Evolutionary conservation across 1,284 basidiomycete genomes (phyloP).

Genomic region (Leccinum solheimii): DNA sequence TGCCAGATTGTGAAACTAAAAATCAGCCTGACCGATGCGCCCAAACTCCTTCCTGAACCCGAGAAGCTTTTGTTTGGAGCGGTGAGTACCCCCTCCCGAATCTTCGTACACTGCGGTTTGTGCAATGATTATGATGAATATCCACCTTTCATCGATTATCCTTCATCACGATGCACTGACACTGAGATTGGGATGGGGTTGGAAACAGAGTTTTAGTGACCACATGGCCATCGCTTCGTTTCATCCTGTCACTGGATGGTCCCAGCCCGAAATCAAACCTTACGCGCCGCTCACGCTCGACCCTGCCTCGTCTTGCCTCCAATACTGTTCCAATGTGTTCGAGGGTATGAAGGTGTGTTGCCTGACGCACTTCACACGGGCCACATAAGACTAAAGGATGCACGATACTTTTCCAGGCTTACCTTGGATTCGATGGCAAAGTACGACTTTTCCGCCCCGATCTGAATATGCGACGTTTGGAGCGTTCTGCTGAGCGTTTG

Average conservation of each 20-base stretch:
- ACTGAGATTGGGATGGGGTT: not conserved
- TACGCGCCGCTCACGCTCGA: conserved; percentile 72
- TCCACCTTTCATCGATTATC: not conserved
- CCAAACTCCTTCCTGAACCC: conserved; percentile 39
- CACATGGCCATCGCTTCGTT: conserved; percentile 79
- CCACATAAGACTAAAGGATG: not conserved
- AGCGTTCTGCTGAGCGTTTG: conserved; percentile 57
- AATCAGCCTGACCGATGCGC: conserved; percentile 36
- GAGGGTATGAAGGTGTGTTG: conserved; percentile 81
- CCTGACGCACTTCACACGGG: not conserved
- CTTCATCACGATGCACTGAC: not conserved
- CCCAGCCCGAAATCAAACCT: conserved; percentile 77
- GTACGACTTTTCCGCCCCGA: conserved; percentile 77
- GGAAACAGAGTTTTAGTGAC: conserved; percentile 54
- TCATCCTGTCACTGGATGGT: conserved; percentile 72
- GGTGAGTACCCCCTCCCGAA: conserved; percentile 24
- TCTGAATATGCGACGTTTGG: conserved; percentile 78
- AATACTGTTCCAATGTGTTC: conserved; percentile 78
- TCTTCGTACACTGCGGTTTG: not conserved
- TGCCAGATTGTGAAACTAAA: conserved; percentile 45
- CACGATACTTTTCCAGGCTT: conserved; percentile 54
- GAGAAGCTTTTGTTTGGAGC: conserved; percentile 42
- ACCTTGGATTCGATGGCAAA: conserved; percentile 63
- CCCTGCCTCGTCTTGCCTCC: conserved; percentile 72
- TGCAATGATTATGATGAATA: too few species aligned